Conservation (phyloP, 1,139 yeast genomes). For the Diutina siamensis region DNA sequence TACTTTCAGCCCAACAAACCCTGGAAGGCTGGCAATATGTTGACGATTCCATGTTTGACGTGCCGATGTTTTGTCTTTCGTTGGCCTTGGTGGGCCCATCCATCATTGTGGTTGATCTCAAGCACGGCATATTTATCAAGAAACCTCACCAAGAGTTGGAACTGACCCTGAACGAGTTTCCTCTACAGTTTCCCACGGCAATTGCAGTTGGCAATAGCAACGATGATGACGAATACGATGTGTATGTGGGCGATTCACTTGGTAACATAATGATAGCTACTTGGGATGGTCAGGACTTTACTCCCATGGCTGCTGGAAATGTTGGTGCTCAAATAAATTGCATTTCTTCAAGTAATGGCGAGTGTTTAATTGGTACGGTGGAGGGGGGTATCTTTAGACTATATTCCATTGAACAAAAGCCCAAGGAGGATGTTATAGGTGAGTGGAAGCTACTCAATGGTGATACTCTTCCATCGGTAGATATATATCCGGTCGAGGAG, state of each 20-base stretch:
- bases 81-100: background rate
- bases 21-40: background rate
- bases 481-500: background rate
- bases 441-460: background rate
- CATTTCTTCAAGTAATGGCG: conserved; percentile 7
- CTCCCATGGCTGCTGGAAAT: conserved; percentile 14
- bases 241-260: background rate
- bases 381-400: conserved; percentile 23
- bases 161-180: background rate
- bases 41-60: background rate
- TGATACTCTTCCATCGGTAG: background rate
- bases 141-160: background rate
- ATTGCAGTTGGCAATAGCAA: background rate
- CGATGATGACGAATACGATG: background rate
- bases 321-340: conserved; percentile 24
- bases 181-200: background rate
- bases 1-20: background rate
- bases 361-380: conserved; percentile 22
- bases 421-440: background rate
- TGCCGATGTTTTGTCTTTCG: background rate
- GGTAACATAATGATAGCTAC: background rate
- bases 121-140: background rate
- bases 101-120: background rate
- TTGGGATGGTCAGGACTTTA: background rate
- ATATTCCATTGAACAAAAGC: background rate